These are phyloP conservation scores for Cynara cardunculus DNA, from an alignment of 129 eudicot species.

Conservation along the genomic window DNA sequence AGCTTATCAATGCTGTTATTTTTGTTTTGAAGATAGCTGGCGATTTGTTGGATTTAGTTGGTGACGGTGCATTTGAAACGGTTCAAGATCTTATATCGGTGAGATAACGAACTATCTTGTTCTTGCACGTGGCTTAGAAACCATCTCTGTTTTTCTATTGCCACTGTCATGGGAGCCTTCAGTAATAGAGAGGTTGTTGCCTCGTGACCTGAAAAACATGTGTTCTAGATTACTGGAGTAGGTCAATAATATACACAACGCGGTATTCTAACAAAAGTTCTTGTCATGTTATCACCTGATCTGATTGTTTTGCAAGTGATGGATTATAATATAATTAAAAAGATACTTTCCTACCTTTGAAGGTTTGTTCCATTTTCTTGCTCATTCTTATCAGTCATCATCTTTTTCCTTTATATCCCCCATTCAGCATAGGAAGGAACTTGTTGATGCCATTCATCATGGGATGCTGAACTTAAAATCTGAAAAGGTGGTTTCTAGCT, in stretches of 20 bases:
- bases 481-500: constrained; percentile 56
- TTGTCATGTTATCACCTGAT: constrained; percentile 4
- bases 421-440: constrained; percentile 85
- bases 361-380: background rate
- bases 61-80: constrained; percentile 83
- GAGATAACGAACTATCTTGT: constrained; percentile 14
- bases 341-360: background rate
- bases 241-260: constrained; percentile 6
- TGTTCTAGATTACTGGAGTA: constrained; percentile 4
- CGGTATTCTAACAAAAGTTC: background rate
- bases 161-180: constrained; percentile 3
- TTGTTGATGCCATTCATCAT: constrained; percentile 75
- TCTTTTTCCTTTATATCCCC: background rate
- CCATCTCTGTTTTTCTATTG: background rate
- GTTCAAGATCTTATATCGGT: constrained; percentile 89
- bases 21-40: constrained; percentile 76
- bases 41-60: constrained; percentile 92
- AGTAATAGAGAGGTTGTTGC: constrained; percentile 6
- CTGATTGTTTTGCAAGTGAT: background rate
- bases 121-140: background rate
- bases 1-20: background rate
- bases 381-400: constrained; percentile 13
- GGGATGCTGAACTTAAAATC: constrained; percentile 77
- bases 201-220: background rate
- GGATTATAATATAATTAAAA: background rate